These are phyloP conservation scores for Metarhizium guizhouense DNA, from an alignment of 2,329 filamentous ascomycete species.

Conservation along the genomic window DNA sequence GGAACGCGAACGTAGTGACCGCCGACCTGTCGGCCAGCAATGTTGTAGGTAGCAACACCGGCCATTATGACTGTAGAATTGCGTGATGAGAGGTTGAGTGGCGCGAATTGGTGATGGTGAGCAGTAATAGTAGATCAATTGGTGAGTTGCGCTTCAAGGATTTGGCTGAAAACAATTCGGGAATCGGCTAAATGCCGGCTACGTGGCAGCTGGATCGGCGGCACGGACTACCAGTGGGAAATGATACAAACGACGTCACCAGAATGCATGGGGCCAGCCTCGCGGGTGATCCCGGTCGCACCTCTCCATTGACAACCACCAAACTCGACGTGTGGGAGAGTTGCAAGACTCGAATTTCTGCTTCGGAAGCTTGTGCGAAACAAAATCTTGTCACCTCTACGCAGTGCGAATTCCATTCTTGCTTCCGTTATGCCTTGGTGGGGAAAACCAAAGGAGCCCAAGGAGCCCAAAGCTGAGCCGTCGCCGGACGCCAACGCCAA, in stretches of 20 bases:
- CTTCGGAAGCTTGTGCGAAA: background rate
- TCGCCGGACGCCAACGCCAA: constrained; percentile 5
- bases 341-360: background rate
- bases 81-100: constrained; percentile 12
- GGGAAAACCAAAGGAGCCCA: constrained; percentile 27
- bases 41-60: constrained; percentile 37
- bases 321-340: background rate
- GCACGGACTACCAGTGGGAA: background rate
- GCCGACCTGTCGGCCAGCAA: constrained; percentile 51
- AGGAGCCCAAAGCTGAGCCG: constrained; percentile 16
- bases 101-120: background rate
- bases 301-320: background rate
- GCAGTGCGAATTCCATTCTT: background rate
- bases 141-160: constrained; percentile 9
- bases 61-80: constrained; percentile 23
- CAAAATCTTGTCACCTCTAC: background rate
- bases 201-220: background rate
- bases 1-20: constrained; percentile 48
- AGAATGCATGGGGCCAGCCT: background rate
- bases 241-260: background rate
- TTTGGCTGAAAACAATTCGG: background rate
- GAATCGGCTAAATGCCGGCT: background rate
- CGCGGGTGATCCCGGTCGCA: background rate
- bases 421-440: constrained; percentile 31
- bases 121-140: constrained; percentile 12